Evolutionary conservation across 495 filamentous ascomycete genomes (phyloP).

Genomic region (Xylaria nigripes): DNA sequence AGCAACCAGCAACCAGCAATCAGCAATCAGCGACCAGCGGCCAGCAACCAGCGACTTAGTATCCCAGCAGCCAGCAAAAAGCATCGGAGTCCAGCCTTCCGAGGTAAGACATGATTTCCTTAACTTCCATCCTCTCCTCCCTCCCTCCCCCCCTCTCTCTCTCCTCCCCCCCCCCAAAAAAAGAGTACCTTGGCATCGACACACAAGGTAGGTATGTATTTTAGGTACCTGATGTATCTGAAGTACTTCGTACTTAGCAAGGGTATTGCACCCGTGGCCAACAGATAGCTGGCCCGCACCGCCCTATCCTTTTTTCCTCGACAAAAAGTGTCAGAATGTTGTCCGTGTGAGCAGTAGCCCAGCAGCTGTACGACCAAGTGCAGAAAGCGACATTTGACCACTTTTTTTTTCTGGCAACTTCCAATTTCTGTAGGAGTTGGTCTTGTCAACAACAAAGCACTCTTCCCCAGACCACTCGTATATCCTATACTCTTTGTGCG

Average conservation of each 20-base stretch:
- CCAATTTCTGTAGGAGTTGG: constrained; percentile 20
- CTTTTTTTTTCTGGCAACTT: constrained; percentile 24
- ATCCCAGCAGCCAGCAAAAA: neutral
- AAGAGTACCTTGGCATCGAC: too few relatives aligned
- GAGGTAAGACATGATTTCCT: constrained; percentile 26
- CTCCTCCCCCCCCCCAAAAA: neutral
- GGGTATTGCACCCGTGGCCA: constrained; percentile 22
- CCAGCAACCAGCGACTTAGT: neutral
- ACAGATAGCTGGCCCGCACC: constrained; percentile 28
- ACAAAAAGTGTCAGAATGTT: constrained; percentile 9
- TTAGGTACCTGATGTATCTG: constrained; percentile 9
- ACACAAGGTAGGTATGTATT: too few relatives aligned
- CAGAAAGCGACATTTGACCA: constrained; percentile 22
- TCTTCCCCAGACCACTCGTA: constrained; percentile 16
- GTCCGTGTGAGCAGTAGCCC: constrained; percentile 10
- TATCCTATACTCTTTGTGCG: constrained; percentile 19
- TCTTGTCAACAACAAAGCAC: constrained; percentile 28
- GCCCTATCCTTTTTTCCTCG: constrained; percentile 26
- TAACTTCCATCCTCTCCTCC: constrained; percentile 8
- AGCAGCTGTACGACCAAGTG: constrained; percentile 12
- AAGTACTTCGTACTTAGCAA: constrained; percentile 14
- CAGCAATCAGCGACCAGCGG: neutral
- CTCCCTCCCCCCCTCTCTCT: neutral
- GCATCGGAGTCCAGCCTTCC: constrained; percentile 12
- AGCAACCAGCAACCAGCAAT: neutral